Conservation (phyloP, 495 filamentous ascomycete genomes). For the Trichoderma parareesei region DNA sequence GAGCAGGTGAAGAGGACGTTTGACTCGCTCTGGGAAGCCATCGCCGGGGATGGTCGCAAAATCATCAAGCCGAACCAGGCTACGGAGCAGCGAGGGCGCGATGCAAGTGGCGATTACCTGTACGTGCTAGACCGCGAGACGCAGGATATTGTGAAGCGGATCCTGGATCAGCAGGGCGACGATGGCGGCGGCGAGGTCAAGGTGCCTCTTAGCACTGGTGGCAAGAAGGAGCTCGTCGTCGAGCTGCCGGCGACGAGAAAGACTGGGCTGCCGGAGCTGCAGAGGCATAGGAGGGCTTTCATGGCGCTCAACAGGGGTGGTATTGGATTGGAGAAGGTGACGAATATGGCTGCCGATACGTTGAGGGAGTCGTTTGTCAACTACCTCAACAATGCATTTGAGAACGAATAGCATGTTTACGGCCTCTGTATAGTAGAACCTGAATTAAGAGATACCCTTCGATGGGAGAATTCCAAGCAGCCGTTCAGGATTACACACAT, state of each 20-base stretch:
- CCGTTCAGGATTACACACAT: neutral
- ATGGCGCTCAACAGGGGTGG: conserved; percentile 63
- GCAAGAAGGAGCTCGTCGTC: conserved; percentile 34
- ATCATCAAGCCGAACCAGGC: conserved; percentile 69
- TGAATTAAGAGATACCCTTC: neutral
- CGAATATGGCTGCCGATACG: conserved; percentile 40
- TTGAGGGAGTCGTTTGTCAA: conserved; percentile 62
- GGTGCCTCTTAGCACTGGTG: conserved; percentile 23
- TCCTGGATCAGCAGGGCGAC: conserved; percentile 64
- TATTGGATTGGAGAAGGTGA: conserved; percentile 39
- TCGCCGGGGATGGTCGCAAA: conserved; percentile 52
- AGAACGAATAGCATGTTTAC: conserved; percentile 32
- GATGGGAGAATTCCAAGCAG: neutral
- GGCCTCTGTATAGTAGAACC: neutral
- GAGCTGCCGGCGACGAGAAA: conserved; percentile 49
- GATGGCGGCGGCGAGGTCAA: conserved; percentile 47
- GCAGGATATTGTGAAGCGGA: conserved; percentile 67
- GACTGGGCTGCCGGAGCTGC: conserved; percentile 65
- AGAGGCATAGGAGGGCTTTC: conserved; percentile 78
- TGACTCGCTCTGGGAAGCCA: conserved; percentile 66
- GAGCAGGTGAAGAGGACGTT: conserved; percentile 34
- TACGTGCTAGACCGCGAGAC: conserved; percentile 80
- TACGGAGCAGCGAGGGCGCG: conserved; percentile 56
- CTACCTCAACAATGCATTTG: conserved; percentile 63
- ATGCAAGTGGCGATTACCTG: conserved; percentile 67